Evolutionary conservation across 371 early-diverging fungal genomes (phyloP).

Genomic region (Coemansia sp.): DNA sequence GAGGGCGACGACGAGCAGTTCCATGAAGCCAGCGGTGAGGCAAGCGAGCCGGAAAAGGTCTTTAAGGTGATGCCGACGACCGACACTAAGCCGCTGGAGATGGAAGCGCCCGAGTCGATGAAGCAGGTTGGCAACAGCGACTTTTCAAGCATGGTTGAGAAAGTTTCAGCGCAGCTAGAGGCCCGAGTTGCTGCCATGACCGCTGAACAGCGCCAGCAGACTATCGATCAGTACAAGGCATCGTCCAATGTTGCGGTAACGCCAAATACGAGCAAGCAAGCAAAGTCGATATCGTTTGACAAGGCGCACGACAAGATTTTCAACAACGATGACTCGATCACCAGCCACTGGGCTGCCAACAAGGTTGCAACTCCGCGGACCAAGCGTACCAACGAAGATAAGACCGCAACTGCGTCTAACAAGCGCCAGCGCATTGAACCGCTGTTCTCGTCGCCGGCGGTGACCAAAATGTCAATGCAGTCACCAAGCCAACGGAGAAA

Average conservation of each 20-base stretch:
- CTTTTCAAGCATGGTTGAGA: slow-evolving; percentile 20
- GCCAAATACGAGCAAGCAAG: slow-evolving; percentile 11
- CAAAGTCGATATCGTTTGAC: slow-evolving; percentile 28
- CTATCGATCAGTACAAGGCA: slow-evolving; percentile 9
- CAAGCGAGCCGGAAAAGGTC: slow-evolving; percentile 8
- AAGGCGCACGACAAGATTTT: slow-evolving; percentile 42
- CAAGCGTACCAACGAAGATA: slow-evolving; percentile 30
- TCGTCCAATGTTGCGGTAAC: slow-evolving; percentile 7
- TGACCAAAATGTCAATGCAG: slow-evolving; percentile 7
- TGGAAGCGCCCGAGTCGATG: slow-evolving; percentile 22
- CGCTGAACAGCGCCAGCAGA: slow-evolving; percentile 24
- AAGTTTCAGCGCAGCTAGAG: slow-evolving; percentile 35
- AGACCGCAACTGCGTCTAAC: slow-evolving; percentile 8
- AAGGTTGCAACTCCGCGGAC: slow-evolving; percentile 25
- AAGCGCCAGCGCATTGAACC: slow-evolving; percentile 41
- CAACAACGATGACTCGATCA: slow-evolving; percentile 35
- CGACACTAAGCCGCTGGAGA: slow-evolving; percentile 1
- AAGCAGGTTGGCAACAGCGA: slow-evolving; percentile 1
- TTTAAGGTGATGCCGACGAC: slow-evolving; percentile 18
- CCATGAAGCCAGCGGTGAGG: background rate
- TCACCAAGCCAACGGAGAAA: slow-evolving; percentile 11
- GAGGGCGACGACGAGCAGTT: slow-evolving; percentile 7
- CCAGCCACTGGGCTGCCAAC: slow-evolving; percentile 45
- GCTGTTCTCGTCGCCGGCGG: slow-evolving; percentile 26
- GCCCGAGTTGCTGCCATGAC: slow-evolving; percentile 30